A percentile compares a stretch with the other conserved stretches of the same genome.
Conservation (phyloP, 768 basidiomycete species). For the Udeniomyces megalosporus region DNA sequence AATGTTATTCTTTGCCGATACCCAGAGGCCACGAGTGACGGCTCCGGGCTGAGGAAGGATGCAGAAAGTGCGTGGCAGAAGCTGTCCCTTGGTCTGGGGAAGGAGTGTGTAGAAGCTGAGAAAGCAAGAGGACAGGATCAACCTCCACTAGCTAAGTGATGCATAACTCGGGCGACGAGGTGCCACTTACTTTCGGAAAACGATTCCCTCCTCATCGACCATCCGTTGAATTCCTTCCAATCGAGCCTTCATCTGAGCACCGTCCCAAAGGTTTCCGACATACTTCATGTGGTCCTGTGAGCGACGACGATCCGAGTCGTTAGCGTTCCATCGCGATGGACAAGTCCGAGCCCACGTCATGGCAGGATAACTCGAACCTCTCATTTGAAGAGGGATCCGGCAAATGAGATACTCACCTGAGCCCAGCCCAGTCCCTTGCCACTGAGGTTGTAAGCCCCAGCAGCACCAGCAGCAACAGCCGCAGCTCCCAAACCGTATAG, state of each 20-base stretch:
- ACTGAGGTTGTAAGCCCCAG: constrained; percentile 12
- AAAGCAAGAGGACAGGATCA: constrained; percentile 3
- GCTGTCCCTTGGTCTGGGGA: constrained; percentile 48
- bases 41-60: constrained; percentile 47
- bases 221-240: constrained; percentile 47
- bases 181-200: constrained; percentile 59
- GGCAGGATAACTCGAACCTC: too few species aligned
- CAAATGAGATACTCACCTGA: background rate
- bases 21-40: constrained; percentile 38
- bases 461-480: constrained; percentile 11
- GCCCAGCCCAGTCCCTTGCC: constrained; percentile 10
- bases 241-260: constrained; percentile 43
- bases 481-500: constrained; percentile 13
- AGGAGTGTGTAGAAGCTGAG: constrained; percentile 63
- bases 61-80: constrained; percentile 56
- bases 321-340: too few species aligned
- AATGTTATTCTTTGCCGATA: constrained; percentile 47
- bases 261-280: constrained; percentile 72
- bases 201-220: constrained; percentile 45
- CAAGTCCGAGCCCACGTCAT: too few species aligned
- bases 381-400: too few species aligned
- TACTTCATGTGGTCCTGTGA: constrained; percentile 66
- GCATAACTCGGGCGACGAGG: too few species aligned
- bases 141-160: too few species aligned
- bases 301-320: background rate